Conservation (phyloP, 345 rosid genomes). For the Gossypium stocksii region DNA sequence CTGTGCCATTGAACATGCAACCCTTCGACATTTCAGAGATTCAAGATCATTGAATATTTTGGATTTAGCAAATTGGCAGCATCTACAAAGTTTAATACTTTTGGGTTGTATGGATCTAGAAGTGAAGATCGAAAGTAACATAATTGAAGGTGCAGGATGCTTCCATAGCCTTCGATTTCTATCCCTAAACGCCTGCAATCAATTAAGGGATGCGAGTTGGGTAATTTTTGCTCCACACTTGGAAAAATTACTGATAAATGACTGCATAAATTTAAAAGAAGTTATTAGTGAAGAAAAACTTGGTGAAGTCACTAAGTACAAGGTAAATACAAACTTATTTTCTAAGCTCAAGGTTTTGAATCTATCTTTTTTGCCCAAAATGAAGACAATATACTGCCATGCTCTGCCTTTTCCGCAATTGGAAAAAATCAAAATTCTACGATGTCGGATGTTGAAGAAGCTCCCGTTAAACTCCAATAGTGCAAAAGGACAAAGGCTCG, state of each 20-base stretch:
- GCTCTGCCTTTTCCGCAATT: too few species aligned
- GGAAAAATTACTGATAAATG: accelerated
- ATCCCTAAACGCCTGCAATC: accelerated
- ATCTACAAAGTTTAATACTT: too few species aligned
- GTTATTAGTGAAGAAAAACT: not conserved
- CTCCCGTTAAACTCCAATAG: too few species aligned
- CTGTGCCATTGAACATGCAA: too few species aligned
- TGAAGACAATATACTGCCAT: too few species aligned
- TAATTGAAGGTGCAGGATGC: not conserved
- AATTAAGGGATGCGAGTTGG: not conserved
- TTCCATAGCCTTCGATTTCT: not conserved
- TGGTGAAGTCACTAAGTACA: not conserved
- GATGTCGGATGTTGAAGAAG: too few species aligned
- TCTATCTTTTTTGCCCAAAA: not conserved
- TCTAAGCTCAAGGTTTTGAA: accelerated
- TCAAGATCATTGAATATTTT: too few species aligned
- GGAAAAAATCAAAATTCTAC: too few species aligned
- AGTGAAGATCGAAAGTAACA: not conserved
- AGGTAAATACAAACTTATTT: not conserved
- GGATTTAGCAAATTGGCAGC: too few species aligned
- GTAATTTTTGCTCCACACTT: not conserved
- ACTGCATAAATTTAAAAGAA: not conserved
- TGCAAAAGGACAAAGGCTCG: too few species aligned
- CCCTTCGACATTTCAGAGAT: too few species aligned
- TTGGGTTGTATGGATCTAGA: not conserved